Percentiles rank a stretch among this genome's conserved stretches.
These are phyloP conservation scores for Prunus mira DNA, from an alignment of 306 rosid genomes.

Conservation along the genomic window DNA sequence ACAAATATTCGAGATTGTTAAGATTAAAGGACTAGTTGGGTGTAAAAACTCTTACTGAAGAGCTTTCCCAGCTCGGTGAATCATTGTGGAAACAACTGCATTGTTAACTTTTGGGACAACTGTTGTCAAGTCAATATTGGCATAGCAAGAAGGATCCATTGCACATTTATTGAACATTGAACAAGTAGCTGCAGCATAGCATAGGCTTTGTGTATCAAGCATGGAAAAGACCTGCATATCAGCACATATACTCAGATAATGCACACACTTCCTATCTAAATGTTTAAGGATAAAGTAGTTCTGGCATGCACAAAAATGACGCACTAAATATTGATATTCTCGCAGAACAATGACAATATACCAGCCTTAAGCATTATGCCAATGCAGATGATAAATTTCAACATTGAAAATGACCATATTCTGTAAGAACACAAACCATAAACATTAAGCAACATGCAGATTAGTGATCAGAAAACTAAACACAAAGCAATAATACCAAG, in stretches of 20 bases:
- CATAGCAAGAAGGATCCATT: constrained; percentile 83
- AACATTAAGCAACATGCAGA: background rate
- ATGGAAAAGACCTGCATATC: constrained; percentile 74
- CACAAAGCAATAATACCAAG: background rate
- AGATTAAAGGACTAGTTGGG: background rate
- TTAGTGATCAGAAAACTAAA: background rate
- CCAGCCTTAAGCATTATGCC: background rate
- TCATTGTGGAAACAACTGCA: constrained; percentile 92
- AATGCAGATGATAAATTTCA: background rate
- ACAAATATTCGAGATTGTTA: background rate
- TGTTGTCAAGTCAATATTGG: constrained; percentile 78
- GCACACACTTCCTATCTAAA: constrained; percentile 9
- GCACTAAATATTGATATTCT: background rate
- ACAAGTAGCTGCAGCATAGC: constrained; percentile 86
- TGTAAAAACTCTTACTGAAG: constrained; percentile 50
- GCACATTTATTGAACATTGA: constrained; percentile 88
- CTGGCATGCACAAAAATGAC: background rate
- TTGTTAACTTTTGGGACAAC: constrained; percentile 88
- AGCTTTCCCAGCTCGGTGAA: constrained; percentile 88
- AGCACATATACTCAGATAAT: constrained; percentile 11
- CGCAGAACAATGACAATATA: background rate
- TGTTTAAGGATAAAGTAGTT: background rate
- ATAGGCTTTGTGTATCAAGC: constrained; percentile 90
- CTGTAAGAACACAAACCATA: background rate
- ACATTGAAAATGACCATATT: background rate